Base-by-base conservation (phyloP, 306 rosid species). In the Biancaea sappan region DNA sequence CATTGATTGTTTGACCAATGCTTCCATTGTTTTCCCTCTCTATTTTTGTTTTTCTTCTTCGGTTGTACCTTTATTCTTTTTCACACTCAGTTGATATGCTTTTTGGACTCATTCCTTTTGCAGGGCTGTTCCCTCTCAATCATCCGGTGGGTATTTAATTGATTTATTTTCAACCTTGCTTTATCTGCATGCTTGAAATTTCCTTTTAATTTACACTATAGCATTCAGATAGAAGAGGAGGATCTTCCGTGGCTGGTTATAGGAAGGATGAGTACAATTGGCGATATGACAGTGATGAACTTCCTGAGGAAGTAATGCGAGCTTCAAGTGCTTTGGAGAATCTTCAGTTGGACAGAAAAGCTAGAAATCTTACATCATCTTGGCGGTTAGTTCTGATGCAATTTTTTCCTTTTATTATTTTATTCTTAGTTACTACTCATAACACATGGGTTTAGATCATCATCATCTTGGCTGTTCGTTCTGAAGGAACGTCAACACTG, bases 311-410 rank as follows among this genome's bases (percentile, higher is more conserved):
- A 66, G 89, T 94, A 78, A 81, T 88, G 64, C 94, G 90, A 84
- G 90, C 97, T 12, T 94, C 99, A 24, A 77, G 71, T 76, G 98
- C 97, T 54, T 34, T 95, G 87, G 99, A 95, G 87, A 90, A 90
- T 81, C 98, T 95, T 77, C 99, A 95, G 29, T 65, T 95, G 87
- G 99, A 95, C 79, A 85, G 97, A 74, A 95, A 95, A 81, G 96
- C 99, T 81, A 88, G 99, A 79, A 95, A 88, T 87, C 96, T 95
- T 82, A 86, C 99, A 32, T 86, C 99, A 21, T 95, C 99, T 51
- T 95, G 99, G 98, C 87, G 97, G 99, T 95, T 80, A 41, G 89
- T 87, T 83, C 77, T 74, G 21, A 82, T 73, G 54, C 78, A 61
- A 18, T 50, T 71, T 18, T 38, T 44, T 29, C 25, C 1, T 35